phyloP scores from a whole-genome alignment of 2,329 filamentous ascomycete genomes.

The Pyrenophora seminiperda region DNA sequence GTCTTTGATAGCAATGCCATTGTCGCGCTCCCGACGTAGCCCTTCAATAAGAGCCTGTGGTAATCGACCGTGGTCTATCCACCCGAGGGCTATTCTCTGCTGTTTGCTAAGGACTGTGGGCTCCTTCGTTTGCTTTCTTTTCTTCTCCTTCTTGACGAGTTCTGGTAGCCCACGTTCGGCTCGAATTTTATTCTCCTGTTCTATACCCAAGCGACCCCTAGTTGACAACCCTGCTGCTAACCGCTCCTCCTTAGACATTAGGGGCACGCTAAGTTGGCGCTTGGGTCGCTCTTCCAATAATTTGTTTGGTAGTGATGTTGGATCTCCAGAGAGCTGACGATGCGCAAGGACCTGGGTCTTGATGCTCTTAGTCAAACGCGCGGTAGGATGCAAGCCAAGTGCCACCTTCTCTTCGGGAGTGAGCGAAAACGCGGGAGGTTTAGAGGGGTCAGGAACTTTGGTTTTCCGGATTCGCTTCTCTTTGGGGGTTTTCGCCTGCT shows the following conservation, averaged over 20 bases:
- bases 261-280: slow-evolving; percentile 15
- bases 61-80: slow-evolving; percentile 32
- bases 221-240: slow-evolving; percentile 31
- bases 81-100: slow-evolving; percentile 31
- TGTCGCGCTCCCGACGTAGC: slow-evolving; percentile 28
- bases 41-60: slow-evolving; percentile 34
- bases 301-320: slow-evolving; percentile 28
- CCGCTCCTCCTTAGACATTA: slow-evolving; percentile 38
- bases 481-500: neutral
- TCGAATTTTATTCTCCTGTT: slow-evolving; percentile 32
- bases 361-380: slow-evolving; percentile 30
- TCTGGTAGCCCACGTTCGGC: slow-evolving; percentile 29
- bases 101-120: slow-evolving; percentile 32
- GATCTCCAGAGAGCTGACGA: slow-evolving; percentile 29
- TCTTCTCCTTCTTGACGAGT: slow-evolving; percentile 21
- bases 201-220: slow-evolving; percentile 32
- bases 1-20: slow-evolving; percentile 25
- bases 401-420: slow-evolving; percentile 32
- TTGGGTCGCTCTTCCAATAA: slow-evolving; percentile 16
- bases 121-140: slow-evolving; percentile 20
- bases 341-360: slow-evolving; percentile 37
- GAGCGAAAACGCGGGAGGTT: slow-evolving; percentile 19
- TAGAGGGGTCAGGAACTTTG: slow-evolving; percentile 1
- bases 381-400: slow-evolving; percentile 31
- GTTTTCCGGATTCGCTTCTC: slow-evolving; percentile 5